A percentile compares a stretch with the other conserved stretches of the same genome.
phyloP scores from a whole-genome alignment of 208 protist species.

The Wallacemonas sp. region DNA sequence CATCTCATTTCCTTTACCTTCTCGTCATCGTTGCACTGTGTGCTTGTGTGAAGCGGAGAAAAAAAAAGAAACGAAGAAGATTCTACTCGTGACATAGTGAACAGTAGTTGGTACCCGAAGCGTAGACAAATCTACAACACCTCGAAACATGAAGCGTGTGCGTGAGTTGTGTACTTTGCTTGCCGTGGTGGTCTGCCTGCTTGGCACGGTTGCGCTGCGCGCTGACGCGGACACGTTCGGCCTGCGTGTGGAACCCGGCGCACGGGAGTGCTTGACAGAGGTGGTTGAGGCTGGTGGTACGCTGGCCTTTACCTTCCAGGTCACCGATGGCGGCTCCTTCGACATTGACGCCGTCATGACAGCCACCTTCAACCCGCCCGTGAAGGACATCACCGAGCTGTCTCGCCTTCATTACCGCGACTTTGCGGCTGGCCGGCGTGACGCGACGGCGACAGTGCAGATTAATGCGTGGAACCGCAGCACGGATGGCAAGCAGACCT shows the following conservation, averaged over 20 bases:
- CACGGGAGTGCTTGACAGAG: conserved; percentile 67
- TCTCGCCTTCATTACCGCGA: conserved; percentile 51
- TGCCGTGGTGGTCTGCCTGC: conserved; percentile 4
- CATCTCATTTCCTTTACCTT: too few relatives aligned
- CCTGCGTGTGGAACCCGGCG: conserved; percentile 49
- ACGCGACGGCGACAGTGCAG: conserved; percentile 28
- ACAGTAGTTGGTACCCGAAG: too few relatives aligned
- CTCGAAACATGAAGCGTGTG: too few relatives aligned
- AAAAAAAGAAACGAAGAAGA: background rate
- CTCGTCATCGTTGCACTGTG: too few relatives aligned
- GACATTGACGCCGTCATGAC: conserved; percentile 62
- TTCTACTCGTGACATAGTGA: too few relatives aligned
- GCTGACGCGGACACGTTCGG: conserved; percentile 29
- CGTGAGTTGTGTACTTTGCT: too few relatives aligned
- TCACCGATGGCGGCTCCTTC: conserved; percentile 71
- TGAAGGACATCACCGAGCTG: conserved; percentile 27
- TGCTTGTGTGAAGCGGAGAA: background rate
- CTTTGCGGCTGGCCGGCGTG: conserved; percentile 28
- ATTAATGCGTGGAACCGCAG: conserved; percentile 58
- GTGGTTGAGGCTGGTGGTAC: conserved; percentile 55
- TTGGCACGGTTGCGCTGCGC: background rate
- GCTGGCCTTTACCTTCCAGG: conserved; percentile 65
- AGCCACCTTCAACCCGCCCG: conserved; percentile 35
- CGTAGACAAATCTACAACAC: too few relatives aligned
- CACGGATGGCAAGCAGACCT: conserved; percentile 61